Conservation (phyloP, 2,329 filamentous ascomycete genomes). For the Sordariomycetes sp. region DNA sequence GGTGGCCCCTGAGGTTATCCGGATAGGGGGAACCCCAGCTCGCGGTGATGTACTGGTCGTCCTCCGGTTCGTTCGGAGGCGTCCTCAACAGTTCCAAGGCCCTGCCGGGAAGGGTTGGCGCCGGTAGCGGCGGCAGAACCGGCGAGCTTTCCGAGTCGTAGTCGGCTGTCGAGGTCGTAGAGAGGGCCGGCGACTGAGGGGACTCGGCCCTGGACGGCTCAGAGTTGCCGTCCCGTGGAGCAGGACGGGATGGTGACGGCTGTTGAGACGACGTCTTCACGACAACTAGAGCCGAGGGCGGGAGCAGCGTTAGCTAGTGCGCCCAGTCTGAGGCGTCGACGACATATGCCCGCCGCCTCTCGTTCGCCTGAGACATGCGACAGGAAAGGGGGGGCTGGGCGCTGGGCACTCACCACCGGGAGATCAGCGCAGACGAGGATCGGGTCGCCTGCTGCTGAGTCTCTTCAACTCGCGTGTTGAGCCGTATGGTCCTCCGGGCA, state of each 20-base stretch:
- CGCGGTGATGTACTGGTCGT: conserved; percentile 50
- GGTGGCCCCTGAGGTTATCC: conserved; percentile 41
- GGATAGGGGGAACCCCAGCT: conserved; percentile 92
- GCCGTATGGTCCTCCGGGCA: background rate
- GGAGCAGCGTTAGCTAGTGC: background rate
- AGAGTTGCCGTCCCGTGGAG: conserved; percentile 46
- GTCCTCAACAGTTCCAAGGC: conserved; percentile 9
- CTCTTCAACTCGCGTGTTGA: conserved; percentile 21
- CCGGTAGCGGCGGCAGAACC: conserved; percentile 45
- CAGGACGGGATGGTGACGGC: conserved; percentile 45
- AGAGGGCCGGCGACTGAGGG: conserved; percentile 48
- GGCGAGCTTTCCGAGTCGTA: conserved; percentile 45
- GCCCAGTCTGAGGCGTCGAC: background rate
- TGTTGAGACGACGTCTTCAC: conserved; percentile 46
- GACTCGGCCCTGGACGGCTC: conserved; percentile 19
- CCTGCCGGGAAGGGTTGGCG: conserved; percentile 22
- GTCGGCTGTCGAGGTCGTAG: conserved; percentile 51
- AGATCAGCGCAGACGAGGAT: conserved; percentile 54
- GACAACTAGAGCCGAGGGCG: conserved; percentile 12
- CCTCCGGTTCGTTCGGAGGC: conserved; percentile 17
- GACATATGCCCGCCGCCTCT: conserved; percentile 14
- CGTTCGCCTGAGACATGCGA: conserved; percentile 3
- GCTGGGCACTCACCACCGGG: conserved; percentile 30
- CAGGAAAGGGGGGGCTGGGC: conserved; percentile 14
- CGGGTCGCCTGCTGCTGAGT: conserved; percentile 49